These are phyloP conservation scores for Fusarium nygamai DNA, from an alignment of 2,329 filamentous ascomycete species.

Conservation along the genomic window DNA sequence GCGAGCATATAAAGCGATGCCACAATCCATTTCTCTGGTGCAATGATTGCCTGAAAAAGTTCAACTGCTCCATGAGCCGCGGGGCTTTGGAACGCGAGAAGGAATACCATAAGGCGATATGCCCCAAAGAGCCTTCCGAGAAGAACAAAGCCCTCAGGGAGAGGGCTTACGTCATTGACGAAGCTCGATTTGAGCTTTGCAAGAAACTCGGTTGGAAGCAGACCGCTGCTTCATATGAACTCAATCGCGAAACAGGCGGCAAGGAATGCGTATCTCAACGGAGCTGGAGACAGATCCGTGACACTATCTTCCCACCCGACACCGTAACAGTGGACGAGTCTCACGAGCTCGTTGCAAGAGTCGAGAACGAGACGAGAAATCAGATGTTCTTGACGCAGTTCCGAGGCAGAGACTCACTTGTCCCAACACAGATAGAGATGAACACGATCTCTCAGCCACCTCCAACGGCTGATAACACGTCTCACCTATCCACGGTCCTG, in stretches of 20 bases:
- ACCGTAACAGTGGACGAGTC: background rate
- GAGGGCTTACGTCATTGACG: background rate
- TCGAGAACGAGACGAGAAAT: background rate
- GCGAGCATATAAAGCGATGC: slow-evolving; percentile 2
- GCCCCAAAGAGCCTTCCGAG: background rate
- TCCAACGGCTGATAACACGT: background rate
- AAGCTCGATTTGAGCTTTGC: background rate
- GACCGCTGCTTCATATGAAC: background rate
- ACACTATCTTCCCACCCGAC: background rate
- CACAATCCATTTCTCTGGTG: background rate
- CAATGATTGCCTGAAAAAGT: slow-evolving; percentile 5
- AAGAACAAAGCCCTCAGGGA: background rate
- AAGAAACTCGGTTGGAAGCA: background rate
- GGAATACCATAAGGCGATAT: background rate
- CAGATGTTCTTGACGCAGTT: background rate
- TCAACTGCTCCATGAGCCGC: background rate
- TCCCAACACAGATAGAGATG: background rate
- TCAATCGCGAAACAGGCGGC: background rate
- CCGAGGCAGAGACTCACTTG: background rate
- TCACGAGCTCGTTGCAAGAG: background rate
- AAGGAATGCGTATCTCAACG: background rate
- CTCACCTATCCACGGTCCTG: background rate
- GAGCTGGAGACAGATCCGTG: slow-evolving; percentile 17
- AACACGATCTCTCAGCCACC: background rate
- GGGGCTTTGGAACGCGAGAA: fast-evolving